These are phyloP conservation scores for Sporothrix protearum DNA, from an alignment of 2,329 filamentous ascomycete genomes.

Conservation along the genomic window DNA sequence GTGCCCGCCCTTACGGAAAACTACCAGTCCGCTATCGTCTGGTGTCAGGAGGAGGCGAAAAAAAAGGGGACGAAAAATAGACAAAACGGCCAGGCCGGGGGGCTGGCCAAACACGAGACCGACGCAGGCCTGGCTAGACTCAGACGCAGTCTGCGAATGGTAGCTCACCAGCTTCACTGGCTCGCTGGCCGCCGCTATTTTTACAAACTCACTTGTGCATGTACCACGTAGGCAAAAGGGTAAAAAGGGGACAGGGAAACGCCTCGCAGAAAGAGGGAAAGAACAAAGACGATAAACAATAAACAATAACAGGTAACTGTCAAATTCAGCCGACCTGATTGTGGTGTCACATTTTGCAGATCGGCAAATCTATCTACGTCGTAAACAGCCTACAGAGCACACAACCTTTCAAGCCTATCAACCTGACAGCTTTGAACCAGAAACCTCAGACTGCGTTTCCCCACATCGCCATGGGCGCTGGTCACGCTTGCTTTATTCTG, in stretches of 20 bases:
- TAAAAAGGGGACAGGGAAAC: background rate
- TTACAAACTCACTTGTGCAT: background rate
- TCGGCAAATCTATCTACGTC: background rate
- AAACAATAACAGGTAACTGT: background rate
- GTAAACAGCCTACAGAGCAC: background rate
- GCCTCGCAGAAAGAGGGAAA: background rate
- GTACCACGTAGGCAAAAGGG: background rate
- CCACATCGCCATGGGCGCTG: background rate
- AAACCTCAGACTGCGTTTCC: background rate
- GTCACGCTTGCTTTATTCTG: background rate
- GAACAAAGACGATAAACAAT: background rate
- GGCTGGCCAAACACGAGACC: slow-evolving; percentile 4
- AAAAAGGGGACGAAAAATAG: background rate
- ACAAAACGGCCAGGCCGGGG: slow-evolving; percentile 2
- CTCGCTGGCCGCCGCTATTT: background rate
- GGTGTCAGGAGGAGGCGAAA: slow-evolving; percentile 13
- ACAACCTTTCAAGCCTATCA: background rate
- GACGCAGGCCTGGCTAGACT: slow-evolving; percentile 9
- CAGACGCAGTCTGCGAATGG: background rate
- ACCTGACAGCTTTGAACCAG: background rate
- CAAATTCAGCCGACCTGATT: background rate
- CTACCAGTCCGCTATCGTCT: background rate
- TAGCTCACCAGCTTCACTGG: background rate
- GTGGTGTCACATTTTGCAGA: background rate
- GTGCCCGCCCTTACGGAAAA: background rate